Evolutionary conservation across 1,284 basidiomycete genomes (phyloP).

Genomic region (Trametes sp.): DNA sequence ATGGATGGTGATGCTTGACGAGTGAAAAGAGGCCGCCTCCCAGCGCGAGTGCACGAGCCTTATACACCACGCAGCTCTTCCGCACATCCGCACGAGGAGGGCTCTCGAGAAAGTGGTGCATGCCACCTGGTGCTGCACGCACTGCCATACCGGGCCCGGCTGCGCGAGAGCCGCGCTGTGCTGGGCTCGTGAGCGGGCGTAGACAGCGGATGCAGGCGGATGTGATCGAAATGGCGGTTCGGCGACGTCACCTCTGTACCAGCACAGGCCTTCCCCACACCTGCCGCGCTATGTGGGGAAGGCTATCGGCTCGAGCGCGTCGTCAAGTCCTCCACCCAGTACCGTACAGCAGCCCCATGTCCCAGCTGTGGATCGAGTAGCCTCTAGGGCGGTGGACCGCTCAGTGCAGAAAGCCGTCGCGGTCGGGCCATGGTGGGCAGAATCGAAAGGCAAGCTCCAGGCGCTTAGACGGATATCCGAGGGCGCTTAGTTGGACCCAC

Average conservation of each 20-base stretch:
- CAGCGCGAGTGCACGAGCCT: constrained; percentile 1
- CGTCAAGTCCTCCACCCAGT: no score
- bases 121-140: neutral
- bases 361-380: no score
- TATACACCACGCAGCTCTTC: constrained; percentile 9
- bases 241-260: no score
- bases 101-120: neutral
- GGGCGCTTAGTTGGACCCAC: constrained; percentile 13
- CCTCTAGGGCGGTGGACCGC: neutral
- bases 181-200: constrained; percentile 7
- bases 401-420: no score
- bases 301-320: neutral
- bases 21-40: neutral
- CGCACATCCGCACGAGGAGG: neutral
- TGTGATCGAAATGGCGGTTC: no score
- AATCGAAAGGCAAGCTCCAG: neutral
- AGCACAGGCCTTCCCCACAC: neutral
- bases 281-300: neutral
- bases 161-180: neutral
- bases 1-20: neutral
- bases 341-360: no score
- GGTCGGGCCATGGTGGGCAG: neutral
- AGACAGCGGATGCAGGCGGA: constrained; percentile 16
- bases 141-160: neutral
- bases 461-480: neutral